Base-by-base conservation (phyloP, 2,329 filamentous ascomycete genomes). In the Atkinsonella texensis region DNA sequence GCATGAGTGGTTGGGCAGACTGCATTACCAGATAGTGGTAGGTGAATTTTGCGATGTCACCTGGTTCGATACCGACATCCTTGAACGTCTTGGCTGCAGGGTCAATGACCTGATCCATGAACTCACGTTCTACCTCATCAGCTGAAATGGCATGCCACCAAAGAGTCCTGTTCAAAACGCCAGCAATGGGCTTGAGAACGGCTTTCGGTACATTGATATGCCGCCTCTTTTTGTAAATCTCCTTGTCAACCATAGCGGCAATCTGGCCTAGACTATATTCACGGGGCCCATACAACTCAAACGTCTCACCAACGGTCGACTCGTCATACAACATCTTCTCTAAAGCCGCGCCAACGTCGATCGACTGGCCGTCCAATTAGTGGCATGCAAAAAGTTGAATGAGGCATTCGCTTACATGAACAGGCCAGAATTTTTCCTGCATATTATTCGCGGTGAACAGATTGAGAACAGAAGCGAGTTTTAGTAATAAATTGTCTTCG, bases 271-370 rank as follows among this genome's bases (percentile, higher is more conserved):
- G 89, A 56, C 84, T 89, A 77, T 97, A 97, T 64, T 95, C 80
- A 70, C 85, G 93, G 45, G 93, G 91, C 2, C 93, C 93, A 69
- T 89, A 95, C 15, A 98, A 84, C 73, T 98, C 93, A 63, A 79
- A 98, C 0, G 91, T 98, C 72, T 97, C 83, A 10, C 84, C 84
- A 9, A 86, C 89, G 17, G 93, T 97, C 63, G 71, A 85, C 69
- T 98, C 93, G 63, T 97, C 90, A 65, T 89, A 85, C 53, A 89
- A 77, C 80, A 98, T 96, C 61, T 79, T 75, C 73, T 97, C 90
- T 13, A 98, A 80, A 46, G 89, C 93, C 62, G 82, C 78, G 55
- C 88, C 91, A 46, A 98, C 86, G 66, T 98, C 93, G 62, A 93
- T 90, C 45, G 81, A 87, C 85, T 89, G 57, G 2, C 4, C 31